Conservation (phyloP, 2,329 filamentous ascomycete genomes). For the Cercospora beticola region DNA sequence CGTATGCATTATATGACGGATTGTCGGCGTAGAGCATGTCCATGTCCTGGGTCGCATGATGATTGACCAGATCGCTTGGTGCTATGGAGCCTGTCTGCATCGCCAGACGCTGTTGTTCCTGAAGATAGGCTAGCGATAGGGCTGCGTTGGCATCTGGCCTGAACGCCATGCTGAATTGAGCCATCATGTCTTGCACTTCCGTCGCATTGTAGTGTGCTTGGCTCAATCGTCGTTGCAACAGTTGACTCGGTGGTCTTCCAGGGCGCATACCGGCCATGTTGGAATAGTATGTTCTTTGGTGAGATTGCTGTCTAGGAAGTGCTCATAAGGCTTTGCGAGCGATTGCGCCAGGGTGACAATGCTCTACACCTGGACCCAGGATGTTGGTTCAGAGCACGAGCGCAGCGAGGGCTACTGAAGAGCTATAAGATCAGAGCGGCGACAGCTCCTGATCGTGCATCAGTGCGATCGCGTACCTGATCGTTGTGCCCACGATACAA, state of each 20-base stretch:
- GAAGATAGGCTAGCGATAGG: constrained; percentile 22
- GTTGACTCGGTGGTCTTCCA: constrained; percentile 23
- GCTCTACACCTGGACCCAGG: not conserved
- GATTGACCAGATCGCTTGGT: constrained; percentile 27
- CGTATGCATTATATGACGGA: constrained; percentile 17
- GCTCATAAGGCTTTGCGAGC: not conserved
- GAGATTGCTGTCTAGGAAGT: not conserved
- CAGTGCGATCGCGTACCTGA: constrained; percentile 13
- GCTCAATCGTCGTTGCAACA: constrained; percentile 32
- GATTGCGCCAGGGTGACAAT: not conserved
- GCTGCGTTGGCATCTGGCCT: constrained; percentile 27
- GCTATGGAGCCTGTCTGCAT: constrained; percentile 26
- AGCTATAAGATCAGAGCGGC: constrained; percentile 10
- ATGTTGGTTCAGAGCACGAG: constrained; percentile 1
- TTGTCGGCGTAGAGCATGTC: constrained; percentile 17
- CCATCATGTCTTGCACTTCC: constrained; percentile 32
- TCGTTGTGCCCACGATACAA: constrained; percentile 21
- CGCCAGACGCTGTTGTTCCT: constrained; percentile 23
- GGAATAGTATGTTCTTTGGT: not conserved
- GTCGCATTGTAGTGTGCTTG: constrained; percentile 29
- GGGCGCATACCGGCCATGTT: constrained; percentile 28
- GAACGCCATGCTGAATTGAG: constrained; percentile 34
- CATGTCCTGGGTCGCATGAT: constrained; percentile 13
- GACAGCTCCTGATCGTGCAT: constrained; percentile 20
- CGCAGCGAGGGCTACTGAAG: not conserved